A percentile compares a stretch with the other conserved stretches of the same genome.
Evolutionary conservation across 148 eudicot species (phyloP).

Genomic region (Camellia japonica): DNA sequence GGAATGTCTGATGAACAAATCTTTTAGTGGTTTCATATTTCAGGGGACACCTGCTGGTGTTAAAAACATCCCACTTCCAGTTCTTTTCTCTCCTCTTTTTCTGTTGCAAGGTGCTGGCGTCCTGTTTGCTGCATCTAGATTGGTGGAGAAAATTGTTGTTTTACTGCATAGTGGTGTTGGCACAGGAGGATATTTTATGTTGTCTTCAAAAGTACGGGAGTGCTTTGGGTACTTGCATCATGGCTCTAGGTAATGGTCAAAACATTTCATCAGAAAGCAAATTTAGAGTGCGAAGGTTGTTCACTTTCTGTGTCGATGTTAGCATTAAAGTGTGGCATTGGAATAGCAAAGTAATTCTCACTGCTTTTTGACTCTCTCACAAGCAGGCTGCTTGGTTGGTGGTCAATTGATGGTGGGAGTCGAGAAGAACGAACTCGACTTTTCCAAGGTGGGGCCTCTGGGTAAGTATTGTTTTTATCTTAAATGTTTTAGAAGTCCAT

Average conservation of each 20-base stretch:
- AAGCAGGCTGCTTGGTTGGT: conserved; percentile 90
- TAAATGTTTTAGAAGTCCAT: no score
- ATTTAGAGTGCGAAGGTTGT: background rate
- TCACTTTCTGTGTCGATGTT: background rate
- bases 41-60: conserved; percentile 86
- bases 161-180: conserved; percentile 52
- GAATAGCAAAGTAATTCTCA: background rate
- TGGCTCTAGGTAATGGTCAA: conserved; percentile 70
- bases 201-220: conserved; percentile 65
- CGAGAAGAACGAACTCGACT: conserved; percentile 90
- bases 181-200: conserved; percentile 54
- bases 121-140: conserved; percentile 56
- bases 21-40: conserved; percentile 27
- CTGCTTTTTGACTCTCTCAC: conserved; percentile 5
- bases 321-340: background rate
- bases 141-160: conserved; percentile 70
- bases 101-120: conserved; percentile 77
- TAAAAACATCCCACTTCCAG: conserved; percentile 59
- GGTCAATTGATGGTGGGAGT: conserved; percentile 97
- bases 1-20: conserved; percentile 1
- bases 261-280: background rate
- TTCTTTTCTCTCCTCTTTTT: conserved; percentile 79
- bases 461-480: conserved; percentile 33
- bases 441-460: conserved; percentile 60
- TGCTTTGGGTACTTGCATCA: conserved; percentile 80